Conservation (phyloP, 306 rosid genomes). For the Delonix regia region DNA sequence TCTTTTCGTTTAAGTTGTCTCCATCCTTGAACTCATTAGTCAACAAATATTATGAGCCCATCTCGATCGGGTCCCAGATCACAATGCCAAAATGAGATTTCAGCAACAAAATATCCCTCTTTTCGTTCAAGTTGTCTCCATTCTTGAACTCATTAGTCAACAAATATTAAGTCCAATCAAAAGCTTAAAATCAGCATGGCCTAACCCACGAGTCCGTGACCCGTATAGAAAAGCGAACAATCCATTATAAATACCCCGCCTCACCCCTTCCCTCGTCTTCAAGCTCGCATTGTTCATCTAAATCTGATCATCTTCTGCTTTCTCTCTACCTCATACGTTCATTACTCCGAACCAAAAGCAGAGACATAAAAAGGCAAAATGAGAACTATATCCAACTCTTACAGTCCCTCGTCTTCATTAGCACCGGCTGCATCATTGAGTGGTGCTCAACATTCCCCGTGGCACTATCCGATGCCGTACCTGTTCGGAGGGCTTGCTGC, state of each 20-base stretch:
- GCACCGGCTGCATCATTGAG: conserved; percentile 20
- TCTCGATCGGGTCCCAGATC: neutral
- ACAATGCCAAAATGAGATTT: neutral
- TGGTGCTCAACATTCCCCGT: conserved; percentile 42
- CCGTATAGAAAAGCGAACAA: conserved; percentile 7
- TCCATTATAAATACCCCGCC: conserved; percentile 54
- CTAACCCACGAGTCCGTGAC: conserved; percentile 48
- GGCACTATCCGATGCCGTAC: conserved; percentile 95
- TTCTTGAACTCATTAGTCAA: too few species aligned
- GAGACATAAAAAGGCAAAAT: conserved; percentile 24
- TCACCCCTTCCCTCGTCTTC: conserved; percentile 5
- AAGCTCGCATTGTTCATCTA: neutral
- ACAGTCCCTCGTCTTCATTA: conserved; percentile 26
- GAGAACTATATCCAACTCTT: conserved; percentile 46
- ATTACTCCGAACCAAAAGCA: neutral
- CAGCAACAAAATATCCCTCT: too few species aligned
- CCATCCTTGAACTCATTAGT: neutral
- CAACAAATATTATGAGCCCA: neutral
- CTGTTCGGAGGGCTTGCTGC: conserved; percentile 88
- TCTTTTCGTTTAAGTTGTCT: too few species aligned
- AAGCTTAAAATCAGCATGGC: neutral
- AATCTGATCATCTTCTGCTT: neutral
- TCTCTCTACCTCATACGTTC: neutral
- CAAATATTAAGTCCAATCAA: neutral
- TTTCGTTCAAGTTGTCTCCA: too few species aligned